Base-by-base conservation (phyloP, 805 yeast species). In the Metschnikowia chrysomelidarum region DNA sequence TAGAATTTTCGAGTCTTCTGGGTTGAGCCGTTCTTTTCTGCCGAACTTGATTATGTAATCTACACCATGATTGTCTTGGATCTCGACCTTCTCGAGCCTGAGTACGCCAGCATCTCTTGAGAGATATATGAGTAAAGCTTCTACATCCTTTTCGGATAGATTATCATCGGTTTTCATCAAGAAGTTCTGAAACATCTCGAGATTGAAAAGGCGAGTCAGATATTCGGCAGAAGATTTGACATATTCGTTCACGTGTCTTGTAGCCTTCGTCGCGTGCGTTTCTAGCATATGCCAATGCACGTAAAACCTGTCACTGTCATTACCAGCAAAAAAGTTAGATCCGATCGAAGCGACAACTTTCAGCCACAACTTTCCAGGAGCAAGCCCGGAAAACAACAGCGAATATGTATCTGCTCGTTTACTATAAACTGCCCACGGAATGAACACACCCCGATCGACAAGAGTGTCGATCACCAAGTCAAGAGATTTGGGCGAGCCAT, bases 401-500 rank as follows among this genome's bases (percentile, higher is more conserved):
- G 29, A 12, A 9, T 32, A 19, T 11, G 25, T 9, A 6, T 27
- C 31, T 2, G 34, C 27, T 8, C 39, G 18, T 11, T 26, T 11
- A 27, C 28, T 30, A 25, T 42, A 36, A 24, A 53, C 11, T 7
- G 46, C 46, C 54, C 49, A 43, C 19, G 43, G 37, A 22, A 45
- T 12, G 16, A 36, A 29, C 17, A 9, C 30, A 5, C 30, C 36
- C 22, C 28, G 21, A 11, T 31, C 30, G 14, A 61, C 50, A 24
- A 64, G 49, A 24, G 56, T 61, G 6, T 53, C 30, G 16, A 67
- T 31, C 1, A 63, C 50, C 11, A 36, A 23, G 3, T 45, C 51
- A 3, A 67, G 35, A 12, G 57, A 38, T 27, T 50, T 43, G 2
- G 72, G 71, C 24, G 49, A 47, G 3, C 70, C 71, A 31, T 52